phyloP scores from a whole-genome alignment of 2,329 filamentous ascomycete genomes.

The Tolypocladium pustulatum region DNA sequence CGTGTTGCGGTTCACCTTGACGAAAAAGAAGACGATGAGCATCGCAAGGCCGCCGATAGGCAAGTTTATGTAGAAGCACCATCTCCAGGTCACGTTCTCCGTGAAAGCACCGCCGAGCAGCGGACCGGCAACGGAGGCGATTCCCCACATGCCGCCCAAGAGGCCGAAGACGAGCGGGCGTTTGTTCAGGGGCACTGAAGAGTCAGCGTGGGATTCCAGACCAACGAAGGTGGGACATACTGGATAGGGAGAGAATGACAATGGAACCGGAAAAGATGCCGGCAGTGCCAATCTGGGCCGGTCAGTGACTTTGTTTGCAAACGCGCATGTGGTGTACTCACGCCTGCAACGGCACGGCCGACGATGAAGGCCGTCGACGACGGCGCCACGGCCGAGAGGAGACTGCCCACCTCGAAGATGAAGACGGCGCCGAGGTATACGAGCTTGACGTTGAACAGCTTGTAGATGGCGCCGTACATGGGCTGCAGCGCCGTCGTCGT shows the following conservation, averaged over 20 bases:
- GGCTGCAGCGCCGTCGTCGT: conserved; percentile 38
- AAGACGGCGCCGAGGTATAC: conserved; percentile 31
- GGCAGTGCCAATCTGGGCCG: conserved; percentile 32
- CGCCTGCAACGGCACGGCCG: conserved; percentile 39
- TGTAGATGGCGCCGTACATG: conserved; percentile 39
- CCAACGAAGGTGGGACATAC: conserved; percentile 10
- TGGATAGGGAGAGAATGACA: conserved; percentile 33
- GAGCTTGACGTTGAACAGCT: conserved; percentile 37
- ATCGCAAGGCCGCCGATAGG: conserved; percentile 37
- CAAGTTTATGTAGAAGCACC: conserved; percentile 40
- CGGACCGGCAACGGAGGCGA: conserved; percentile 40
- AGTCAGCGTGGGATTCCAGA: background rate
- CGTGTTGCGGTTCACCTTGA: conserved; percentile 27
- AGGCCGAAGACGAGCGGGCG: conserved; percentile 44
- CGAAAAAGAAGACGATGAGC: conserved; percentile 34
- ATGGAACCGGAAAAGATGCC: conserved; percentile 40
- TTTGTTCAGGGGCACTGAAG: conserved; percentile 38
- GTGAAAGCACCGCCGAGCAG: conserved; percentile 40
- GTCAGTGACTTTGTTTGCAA: conserved; percentile 2
- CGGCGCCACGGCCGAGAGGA: conserved; percentile 33
- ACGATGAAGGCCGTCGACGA: conserved; percentile 38
- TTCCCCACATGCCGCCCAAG: conserved; percentile 45
- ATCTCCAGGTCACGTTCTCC: conserved; percentile 38
- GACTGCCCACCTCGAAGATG: conserved; percentile 32
- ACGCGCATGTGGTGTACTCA: conserved; percentile 8